Evolutionary conservation across 2,329 filamentous ascomycete genomes (phyloP).

Genomic region (Tetracladium maxilliforme): DNA sequence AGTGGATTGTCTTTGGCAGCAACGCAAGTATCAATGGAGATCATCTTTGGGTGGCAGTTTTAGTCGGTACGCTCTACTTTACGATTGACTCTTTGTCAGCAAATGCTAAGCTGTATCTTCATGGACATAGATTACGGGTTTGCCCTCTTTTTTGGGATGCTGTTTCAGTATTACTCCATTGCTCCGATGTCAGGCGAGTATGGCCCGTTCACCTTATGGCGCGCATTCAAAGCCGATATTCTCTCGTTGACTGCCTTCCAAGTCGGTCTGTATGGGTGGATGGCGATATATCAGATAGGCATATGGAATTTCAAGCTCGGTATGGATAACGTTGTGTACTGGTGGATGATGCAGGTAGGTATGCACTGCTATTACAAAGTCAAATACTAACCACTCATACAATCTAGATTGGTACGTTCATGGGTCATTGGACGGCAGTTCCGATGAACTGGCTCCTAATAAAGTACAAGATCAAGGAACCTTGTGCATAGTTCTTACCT

Average conservation of each 20-base stretch:
- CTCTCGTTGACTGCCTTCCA: constrained; percentile 14
- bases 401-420: too few species aligned
- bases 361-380: too few species aligned
- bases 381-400: too few species aligned
- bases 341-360: constrained; percentile 17
- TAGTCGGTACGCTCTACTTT: too few species aligned
- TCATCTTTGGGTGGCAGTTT: constrained; percentile 8
- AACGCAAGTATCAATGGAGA: constrained; percentile 7
- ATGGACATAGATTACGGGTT: constrained; percentile 11
- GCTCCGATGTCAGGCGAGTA: constrained; percentile 15
- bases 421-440: constrained; percentile 12
- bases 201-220: constrained; percentile 9
- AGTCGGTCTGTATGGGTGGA: constrained; percentile 15
- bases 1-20: constrained; percentile 16
- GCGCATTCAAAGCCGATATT: constrained; percentile 14
- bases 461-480: constrained; percentile 8
- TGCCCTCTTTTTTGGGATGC: constrained; percentile 13
- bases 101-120: too few species aligned
- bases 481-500: constrained; percentile 9
- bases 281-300: constrained; percentile 12
- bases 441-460: constrained; percentile 15
- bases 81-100: too few species aligned
- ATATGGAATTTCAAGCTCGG: constrained; percentile 11
- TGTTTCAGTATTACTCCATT: constrained; percentile 17
- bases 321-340: constrained; percentile 13